Conservation (phyloP, 306 rosid genomes). For the Begonia loranthoides region DNA sequence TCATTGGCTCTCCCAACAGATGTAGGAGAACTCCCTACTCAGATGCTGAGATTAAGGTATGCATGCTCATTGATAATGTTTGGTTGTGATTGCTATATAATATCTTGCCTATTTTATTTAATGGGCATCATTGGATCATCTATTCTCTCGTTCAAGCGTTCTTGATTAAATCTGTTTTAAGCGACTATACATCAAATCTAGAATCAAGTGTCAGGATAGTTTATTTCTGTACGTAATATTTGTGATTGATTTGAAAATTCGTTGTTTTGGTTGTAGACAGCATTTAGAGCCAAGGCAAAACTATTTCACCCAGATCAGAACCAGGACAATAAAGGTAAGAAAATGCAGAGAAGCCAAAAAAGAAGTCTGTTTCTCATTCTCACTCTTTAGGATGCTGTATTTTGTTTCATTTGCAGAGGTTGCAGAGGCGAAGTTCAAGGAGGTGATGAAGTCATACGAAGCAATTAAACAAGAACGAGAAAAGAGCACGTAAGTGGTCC, state of each 20-base stretch:
- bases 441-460: conserved; percentile 80
- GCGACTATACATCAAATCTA: no score
- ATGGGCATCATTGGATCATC: no score
- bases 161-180: no score
- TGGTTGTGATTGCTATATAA: not conserved
- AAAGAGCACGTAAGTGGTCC: conserved; percentile 4
- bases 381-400: not conserved
- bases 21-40: conserved; percentile 65
- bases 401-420: conserved; percentile 43
- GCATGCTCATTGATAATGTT: not conserved
- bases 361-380: not conserved
- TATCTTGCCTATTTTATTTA: not conserved
- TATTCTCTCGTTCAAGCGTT: no score
- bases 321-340: conserved; percentile 69
- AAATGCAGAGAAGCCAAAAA: not conserved
- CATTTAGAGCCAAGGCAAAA: conserved; percentile 83
- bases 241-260: not conserved
- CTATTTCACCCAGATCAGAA: conserved; percentile 94
- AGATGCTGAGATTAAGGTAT: conserved; percentile 79
- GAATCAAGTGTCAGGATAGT: no score
- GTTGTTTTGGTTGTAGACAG: conserved; percentile 47
- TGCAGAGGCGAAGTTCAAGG: conserved; percentile 94
- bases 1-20: conserved; percentile 24
- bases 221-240: no score
- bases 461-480: conserved; percentile 77